Evolutionary conservation across 345 rosid genomes (phyloP).

Genomic region (Bruguiera gymnorhiza): DNA sequence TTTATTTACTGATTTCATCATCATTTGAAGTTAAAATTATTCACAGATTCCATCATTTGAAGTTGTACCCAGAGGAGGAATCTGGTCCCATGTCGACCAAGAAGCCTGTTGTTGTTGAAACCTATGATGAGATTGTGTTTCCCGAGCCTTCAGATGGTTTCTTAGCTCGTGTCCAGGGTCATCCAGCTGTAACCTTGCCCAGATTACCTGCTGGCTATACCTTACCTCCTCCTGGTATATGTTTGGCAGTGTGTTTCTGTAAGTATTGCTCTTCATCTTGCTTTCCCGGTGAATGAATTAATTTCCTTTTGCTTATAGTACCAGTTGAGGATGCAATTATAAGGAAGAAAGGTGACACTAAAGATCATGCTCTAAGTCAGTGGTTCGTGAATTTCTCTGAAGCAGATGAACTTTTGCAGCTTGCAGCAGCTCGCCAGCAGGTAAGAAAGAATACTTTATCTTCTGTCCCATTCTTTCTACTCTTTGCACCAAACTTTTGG

Average conservation of each 20-base stretch:
- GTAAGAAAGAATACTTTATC: constrained; percentile 10
- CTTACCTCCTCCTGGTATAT: constrained; percentile 25
- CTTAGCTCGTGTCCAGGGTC: constrained; percentile 29
- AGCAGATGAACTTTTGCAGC: constrained; percentile 35
- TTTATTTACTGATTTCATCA: no score
- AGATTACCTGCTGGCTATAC: constrained; percentile 32
- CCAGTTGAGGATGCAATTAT: constrained; percentile 26
- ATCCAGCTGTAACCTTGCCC: constrained; percentile 31
- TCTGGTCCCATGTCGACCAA: constrained; percentile 26
- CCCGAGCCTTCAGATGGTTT: constrained; percentile 34
- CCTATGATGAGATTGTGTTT: constrained; percentile 31
- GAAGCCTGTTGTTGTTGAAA: constrained; percentile 37
- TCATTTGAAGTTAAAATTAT: neutral
- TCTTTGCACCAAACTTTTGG: neutral
- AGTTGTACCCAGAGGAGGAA: constrained; percentile 31
- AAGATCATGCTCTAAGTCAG: constrained; percentile 28
- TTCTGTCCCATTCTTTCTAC: neutral
- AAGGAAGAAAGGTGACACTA: constrained; percentile 32
- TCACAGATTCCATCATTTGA: constrained; percentile 30
- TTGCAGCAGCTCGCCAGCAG: constrained; percentile 39
- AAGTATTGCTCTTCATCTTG: constrained; percentile 8
- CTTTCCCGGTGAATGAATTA: neutral
- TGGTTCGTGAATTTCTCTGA: constrained; percentile 31
- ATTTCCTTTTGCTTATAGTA: constrained; percentile 10
- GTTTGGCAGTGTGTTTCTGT: neutral